phyloP scores from a whole-genome alignment of 192 early-diverging fungal species.

The Allomyces macrogynus region DNA sequence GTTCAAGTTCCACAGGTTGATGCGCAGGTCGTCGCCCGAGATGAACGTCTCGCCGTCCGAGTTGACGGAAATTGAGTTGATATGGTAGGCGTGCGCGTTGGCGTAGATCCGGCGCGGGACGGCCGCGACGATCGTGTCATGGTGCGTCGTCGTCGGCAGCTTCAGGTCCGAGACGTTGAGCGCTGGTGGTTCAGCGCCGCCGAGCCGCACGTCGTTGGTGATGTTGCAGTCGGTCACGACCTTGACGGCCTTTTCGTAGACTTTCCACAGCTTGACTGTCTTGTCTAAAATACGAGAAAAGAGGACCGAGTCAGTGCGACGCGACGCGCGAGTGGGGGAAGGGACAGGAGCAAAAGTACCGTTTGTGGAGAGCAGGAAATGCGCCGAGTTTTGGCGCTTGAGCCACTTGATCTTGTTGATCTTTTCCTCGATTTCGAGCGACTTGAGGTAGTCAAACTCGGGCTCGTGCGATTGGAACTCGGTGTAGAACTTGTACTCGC shows the following conservation, averaged over 20 bases:
- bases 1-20: slow-evolving; percentile 97
- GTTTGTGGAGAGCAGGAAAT: slow-evolving; percentile 93
- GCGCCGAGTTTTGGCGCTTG: slow-evolving; percentile 82
- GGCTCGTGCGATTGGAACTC: slow-evolving; percentile 99
- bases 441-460: slow-evolving; percentile 98
- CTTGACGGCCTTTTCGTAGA: slow-evolving; percentile 93
- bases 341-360: slow-evolving; percentile 23
- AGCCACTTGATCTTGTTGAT: slow-evolving; percentile 99
- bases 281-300: slow-evolving; percentile 43
- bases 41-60: slow-evolving; percentile 96
- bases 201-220: slow-evolving; percentile 30
- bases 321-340: neutral
- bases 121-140: slow-evolving; percentile 90
- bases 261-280: slow-evolving; percentile 99
- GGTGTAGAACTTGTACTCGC: slow-evolving; percentile 98
- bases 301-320: neutral
- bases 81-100: slow-evolving; percentile 97
- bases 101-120: slow-evolving; percentile 88
- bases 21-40: slow-evolving; percentile 90
- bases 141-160: slow-evolving; percentile 73
- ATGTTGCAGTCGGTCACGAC: slow-evolving; percentile 75
- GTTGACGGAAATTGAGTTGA: slow-evolving; percentile 98
- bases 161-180: slow-evolving; percentile 27
- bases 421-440: slow-evolving; percentile 97
- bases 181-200: slow-evolving; percentile 16